Evolutionary conservation across 345 rosid genomes (phyloP).

Genomic region (Gossypium australe): DNA sequence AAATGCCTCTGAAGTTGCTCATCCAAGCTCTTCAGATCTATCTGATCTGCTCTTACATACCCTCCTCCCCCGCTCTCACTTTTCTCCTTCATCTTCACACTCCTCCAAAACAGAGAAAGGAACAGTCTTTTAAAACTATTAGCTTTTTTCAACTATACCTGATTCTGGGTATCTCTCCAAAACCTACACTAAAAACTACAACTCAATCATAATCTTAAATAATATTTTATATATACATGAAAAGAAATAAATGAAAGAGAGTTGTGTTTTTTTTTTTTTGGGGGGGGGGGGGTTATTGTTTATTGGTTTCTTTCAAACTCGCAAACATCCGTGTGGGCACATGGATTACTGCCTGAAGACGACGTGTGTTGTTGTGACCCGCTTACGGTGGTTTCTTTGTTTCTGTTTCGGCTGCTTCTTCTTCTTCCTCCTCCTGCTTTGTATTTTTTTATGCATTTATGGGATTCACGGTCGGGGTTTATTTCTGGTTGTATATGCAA

Average conservation of each 20-base stretch:
- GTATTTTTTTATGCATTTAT: too few relatives aligned
- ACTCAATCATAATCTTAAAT: background rate
- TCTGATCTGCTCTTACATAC: slow-evolving; percentile 95
- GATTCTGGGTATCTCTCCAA: background rate
- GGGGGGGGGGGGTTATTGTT: background rate
- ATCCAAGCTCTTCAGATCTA: slow-evolving; percentile 90
- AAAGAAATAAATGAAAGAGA: background rate
- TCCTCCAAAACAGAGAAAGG: background rate
- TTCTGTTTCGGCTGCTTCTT: too few relatives aligned
- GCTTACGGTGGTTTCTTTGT: too few relatives aligned
- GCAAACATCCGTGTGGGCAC: slow-evolving; percentile 53
- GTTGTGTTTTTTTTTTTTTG: background rate
- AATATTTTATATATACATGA: background rate
- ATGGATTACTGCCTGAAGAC: slow-evolving; percentile 44
- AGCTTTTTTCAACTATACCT: background rate
- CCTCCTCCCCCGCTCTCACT: slow-evolving; percentile 60
- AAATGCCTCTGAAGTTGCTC: slow-evolving; percentile 92
- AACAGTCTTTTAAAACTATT: slow-evolving; percentile 1
- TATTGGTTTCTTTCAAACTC: background rate
- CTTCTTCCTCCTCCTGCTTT: too few relatives aligned
- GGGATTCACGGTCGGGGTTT: too few relatives aligned
- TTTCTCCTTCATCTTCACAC: slow-evolving; percentile 48
- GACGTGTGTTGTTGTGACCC: background rate
- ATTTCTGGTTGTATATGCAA: too few relatives aligned
- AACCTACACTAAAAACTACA: slow-evolving; percentile 2